A percentile compares a stretch with the other conserved stretches of the same genome.
Evolutionary conservation across 2,329 filamentous ascomycete species (phyloP).

Genomic region (Coniella vitis): DNA sequence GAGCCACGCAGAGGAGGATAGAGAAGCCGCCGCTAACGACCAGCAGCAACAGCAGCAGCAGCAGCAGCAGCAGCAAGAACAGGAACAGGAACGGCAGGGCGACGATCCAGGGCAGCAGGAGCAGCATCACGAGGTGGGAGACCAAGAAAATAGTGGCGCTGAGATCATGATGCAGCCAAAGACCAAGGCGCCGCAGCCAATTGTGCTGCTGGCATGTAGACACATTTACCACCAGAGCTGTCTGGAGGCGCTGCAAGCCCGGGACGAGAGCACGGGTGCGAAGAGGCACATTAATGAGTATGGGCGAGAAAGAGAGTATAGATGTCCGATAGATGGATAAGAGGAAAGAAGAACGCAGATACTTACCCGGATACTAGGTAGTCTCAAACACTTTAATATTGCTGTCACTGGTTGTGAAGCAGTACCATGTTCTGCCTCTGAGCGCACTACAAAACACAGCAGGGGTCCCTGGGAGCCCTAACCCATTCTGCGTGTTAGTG

Average conservation of each 20-base stretch:
- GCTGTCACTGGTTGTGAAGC: too few relatives aligned
- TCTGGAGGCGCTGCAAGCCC: slow-evolving; percentile 57
- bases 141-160: slow-evolving; percentile 33
- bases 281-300: slow-evolving; percentile 38
- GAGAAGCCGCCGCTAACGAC: slow-evolving; percentile 26
- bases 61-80: neutral
- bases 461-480: too few relatives aligned
- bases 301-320: slow-evolving; percentile 41
- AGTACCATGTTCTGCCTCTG: too few relatives aligned
- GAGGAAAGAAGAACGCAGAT: neutral
- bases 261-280: slow-evolving; percentile 31
- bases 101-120: slow-evolving; percentile 30
- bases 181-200: slow-evolving; percentile 51
- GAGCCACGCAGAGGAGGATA: slow-evolving; percentile 10
- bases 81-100: slow-evolving; percentile 28
- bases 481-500: too few relatives aligned
- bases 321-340: slow-evolving; percentile 51
- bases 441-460: too few relatives aligned
- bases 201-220: slow-evolving; percentile 63
- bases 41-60: slow-evolving; percentile 37
- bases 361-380: neutral
- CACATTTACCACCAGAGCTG: slow-evolving; percentile 66
- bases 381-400: too few relatives aligned
- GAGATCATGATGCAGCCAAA: slow-evolving; percentile 29
- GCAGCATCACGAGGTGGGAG: neutral